A percentile compares a stretch with the other conserved stretches of the same genome.
Conservation (phyloP, 2,329 filamentous ascomycete genomes). For the Penicillium sp. region DNA sequence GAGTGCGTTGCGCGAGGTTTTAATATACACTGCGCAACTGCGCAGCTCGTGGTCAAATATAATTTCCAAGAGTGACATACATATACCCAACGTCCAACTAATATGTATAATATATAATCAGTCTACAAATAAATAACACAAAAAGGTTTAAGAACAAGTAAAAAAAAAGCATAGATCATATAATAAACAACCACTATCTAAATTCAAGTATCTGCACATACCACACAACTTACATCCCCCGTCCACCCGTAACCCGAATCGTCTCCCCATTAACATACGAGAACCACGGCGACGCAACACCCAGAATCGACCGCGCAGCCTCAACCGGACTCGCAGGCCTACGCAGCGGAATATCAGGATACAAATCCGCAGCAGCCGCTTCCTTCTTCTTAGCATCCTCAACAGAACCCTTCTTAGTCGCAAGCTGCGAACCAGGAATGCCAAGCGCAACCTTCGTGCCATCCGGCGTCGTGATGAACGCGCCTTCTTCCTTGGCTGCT, state of each 20-base stretch:
- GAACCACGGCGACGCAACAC: conserved; percentile 77
- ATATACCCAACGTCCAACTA: no score
- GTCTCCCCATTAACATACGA: conserved; percentile 85
- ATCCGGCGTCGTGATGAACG: conserved; percentile 72
- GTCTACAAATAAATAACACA: no score
- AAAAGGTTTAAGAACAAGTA: no score
- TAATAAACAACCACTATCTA: background rate
- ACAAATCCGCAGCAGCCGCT: conserved; percentile 35
- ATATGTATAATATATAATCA: no score
- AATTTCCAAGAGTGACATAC: no score
- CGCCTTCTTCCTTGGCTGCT: conserved; percentile 79
- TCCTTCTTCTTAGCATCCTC: conserved; percentile 28
- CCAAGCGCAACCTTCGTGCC: conserved; percentile 73
- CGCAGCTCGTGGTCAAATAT: no score
- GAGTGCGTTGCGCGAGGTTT: background rate
- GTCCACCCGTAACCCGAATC: conserved; percentile 78
- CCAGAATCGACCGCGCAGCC: conserved; percentile 74
- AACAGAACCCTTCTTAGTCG: conserved; percentile 25
- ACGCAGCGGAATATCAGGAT: conserved; percentile 73
- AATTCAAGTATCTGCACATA: background rate
- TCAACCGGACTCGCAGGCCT: conserved; percentile 76
- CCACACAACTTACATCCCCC: conserved; percentile 53
- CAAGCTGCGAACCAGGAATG: conserved; percentile 63
- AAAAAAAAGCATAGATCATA: background rate
- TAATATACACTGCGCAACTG: no score